phyloP scores from a whole-genome alignment of 164 flowering plant genomes.

The Akebia trifoliata region DNA sequence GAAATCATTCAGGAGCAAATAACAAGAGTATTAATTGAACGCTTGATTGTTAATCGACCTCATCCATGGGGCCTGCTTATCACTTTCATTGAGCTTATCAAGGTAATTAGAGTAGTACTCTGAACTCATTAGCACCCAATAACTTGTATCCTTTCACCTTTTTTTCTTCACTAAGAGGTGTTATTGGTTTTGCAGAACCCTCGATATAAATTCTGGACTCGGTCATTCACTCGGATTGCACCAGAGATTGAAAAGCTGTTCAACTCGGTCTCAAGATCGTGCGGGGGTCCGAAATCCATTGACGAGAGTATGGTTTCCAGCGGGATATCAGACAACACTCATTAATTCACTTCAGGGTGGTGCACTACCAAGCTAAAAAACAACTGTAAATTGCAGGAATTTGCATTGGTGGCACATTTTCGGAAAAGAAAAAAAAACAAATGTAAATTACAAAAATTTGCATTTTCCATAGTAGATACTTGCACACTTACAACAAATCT shows the following conservation, averaged over 20 bases:
- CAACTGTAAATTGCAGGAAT: neutral
- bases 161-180: too few relatives aligned
- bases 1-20: conserved; percentile 97
- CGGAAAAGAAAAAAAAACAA: too few relatives aligned
- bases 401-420: too few relatives aligned
- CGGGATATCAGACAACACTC: conserved; percentile 46
- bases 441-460: too few relatives aligned
- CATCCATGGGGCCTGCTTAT: conserved; percentile 99
- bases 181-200: conserved; percentile 57
- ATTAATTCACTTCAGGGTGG: conserved; percentile 18
- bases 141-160: neutral
- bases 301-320: conserved; percentile 67
- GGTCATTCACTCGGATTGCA: conserved; percentile 80
- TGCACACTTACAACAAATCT: too few relatives aligned
- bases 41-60: conserved; percentile 82
- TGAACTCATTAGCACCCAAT: neutral
- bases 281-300: conserved; percentile 79
- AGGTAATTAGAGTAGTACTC: conserved; percentile 36
- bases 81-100: conserved; percentile 94
- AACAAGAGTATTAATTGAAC: conserved; percentile 87
- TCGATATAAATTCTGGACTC: conserved; percentile 87
- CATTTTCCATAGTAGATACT: too few relatives aligned
- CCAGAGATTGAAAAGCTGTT: conserved; percentile 93
- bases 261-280: conserved; percentile 88
- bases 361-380: too few relatives aligned